Base-by-base conservation (phyloP, 768 basidiomycete species). In the Neoboletus magnificus region DNA sequence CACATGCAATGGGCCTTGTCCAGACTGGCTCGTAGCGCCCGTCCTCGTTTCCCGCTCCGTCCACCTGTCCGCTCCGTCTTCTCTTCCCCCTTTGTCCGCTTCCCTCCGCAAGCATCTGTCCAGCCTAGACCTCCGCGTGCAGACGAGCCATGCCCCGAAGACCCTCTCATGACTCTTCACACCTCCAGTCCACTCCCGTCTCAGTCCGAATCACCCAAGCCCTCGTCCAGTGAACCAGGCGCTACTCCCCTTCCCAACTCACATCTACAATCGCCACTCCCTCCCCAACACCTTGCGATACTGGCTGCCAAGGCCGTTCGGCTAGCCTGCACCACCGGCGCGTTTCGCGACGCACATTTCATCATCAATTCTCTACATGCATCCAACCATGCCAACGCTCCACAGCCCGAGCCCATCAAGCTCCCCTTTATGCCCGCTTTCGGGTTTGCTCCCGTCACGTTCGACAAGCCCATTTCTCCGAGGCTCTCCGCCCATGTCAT, bases 1-100 rank as follows among this genome's bases (percentile, higher is more conserved):
- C 80, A 76, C 81, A 88, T 89, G 87, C 84, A 76, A 87, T 86
- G 85, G 79, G 79, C 74, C 71, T 80, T 77, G 80, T 77, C 76
- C 60, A 75, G 71, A 64, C 70, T 77, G 67, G 77, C 82, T 77
- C 82, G 75, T 68, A 71, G 73, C 68, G 60, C 74, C 42, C 36
- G 45, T 27, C 47, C 30, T 9, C 18, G 43, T 29, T 18, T 11
- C 43, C 7, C 45, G 27, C 4, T 36, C 20, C 15, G 6, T 18
- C 33, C 18, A 27, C 18, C 8, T 37, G 32, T 32, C 27, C 64
- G 59, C 33, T 47, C 30, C 32, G 40, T 64, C 23, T 56, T 50
- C 42, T 54, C 60, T 39, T 51, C 57, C 29, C 37, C 54, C 16
- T n/a, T 10, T 4, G 36, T 50, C 18, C 48, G 36, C 46, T 46